phyloP scores from a whole-genome alignment of 1,139 yeast genomes.

The Candida mesenterica region DNA sequence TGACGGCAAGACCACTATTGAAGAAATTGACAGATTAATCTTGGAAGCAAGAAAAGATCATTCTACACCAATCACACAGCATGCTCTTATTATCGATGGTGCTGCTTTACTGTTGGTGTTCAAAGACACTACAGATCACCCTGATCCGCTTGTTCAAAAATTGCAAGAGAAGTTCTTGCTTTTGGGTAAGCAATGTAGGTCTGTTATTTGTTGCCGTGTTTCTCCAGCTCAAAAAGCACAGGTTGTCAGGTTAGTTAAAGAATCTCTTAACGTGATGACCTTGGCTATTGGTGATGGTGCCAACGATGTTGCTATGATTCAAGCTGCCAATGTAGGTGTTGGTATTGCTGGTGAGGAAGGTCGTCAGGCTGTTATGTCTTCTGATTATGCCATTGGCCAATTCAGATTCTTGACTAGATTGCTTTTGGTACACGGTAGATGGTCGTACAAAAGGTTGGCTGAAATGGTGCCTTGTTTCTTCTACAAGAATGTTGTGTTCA shows the following conservation, averaged over 20 bases:
- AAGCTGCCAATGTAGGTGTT: conserved; percentile 63
- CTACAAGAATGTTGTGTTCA: conserved; percentile 60
- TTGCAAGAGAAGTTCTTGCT: conserved; percentile 45
- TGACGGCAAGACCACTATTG: conserved; percentile 24
- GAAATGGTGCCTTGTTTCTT: conserved; percentile 68
- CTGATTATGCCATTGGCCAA: conserved; percentile 66
- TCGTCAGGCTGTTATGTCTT: conserved; percentile 65
- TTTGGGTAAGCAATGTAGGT: conserved; percentile 57
- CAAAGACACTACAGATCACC: conserved; percentile 16
- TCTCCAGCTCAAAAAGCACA: conserved; percentile 65
- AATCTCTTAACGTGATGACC: conserved; percentile 55
- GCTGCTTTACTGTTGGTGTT: conserved; percentile 50
- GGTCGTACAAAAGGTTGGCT: conserved; percentile 62
- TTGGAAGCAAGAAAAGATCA: conserved; percentile 47
- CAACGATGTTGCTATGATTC: conserved; percentile 69
- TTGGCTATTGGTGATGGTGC: conserved; percentile 70
- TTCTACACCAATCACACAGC: conserved; percentile 46
- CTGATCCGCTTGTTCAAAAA: conserved; percentile 14
- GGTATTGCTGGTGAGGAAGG: conserved; percentile 74
- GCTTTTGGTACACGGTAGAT: conserved; percentile 59
- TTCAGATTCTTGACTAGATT: conserved; percentile 55
- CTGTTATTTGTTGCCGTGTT: conserved; percentile 64
- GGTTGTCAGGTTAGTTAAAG: conserved; percentile 54
- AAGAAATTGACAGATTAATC: conserved; percentile 31
- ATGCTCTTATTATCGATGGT: conserved; percentile 57